phyloP scores from a whole-genome alignment of 495 filamentous ascomycete genomes.

The Aspergillus steynii region DNA sequence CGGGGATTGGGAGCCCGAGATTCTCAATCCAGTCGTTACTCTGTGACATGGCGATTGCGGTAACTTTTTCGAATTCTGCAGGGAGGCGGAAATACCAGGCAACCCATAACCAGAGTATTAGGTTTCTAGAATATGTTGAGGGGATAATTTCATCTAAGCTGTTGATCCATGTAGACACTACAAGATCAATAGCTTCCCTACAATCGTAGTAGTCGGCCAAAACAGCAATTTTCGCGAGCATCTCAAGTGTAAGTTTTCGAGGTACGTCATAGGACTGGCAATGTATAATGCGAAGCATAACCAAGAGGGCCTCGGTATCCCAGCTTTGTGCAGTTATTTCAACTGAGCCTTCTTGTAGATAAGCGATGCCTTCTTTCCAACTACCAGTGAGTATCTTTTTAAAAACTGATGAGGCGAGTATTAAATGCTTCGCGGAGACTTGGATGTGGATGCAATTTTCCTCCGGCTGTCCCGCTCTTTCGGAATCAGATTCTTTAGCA shows the following conservation, averaged over 20 bases:
- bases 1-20: conserved; percentile 30
- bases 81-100: conserved; percentile 33
- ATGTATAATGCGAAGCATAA: conserved; percentile 55
- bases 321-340: conserved; percentile 36
- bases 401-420: conserved; percentile 49
- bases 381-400: conserved; percentile 26
- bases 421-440: conserved; percentile 54
- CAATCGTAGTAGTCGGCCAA: conserved; percentile 54
- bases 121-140: conserved; percentile 23
- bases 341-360: conserved; percentile 38
- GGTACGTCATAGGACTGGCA: conserved; percentile 44
- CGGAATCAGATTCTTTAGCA: conserved; percentile 2
- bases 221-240: conserved; percentile 49
- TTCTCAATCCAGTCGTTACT: conserved; percentile 21
- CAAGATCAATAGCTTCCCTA: conserved; percentile 41
- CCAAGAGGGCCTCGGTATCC: conserved; percentile 45
- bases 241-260: conserved; percentile 36
- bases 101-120: conserved; percentile 41
- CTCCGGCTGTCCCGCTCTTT: conserved; percentile 7
- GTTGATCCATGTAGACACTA: conserved; percentile 46
- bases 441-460: conserved; percentile 25
- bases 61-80: conserved; percentile 20
- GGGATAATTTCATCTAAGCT: conserved; percentile 22
- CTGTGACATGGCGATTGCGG: conserved; percentile 23
- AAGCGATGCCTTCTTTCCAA: conserved; percentile 35